Evolutionary conservation across 805 yeast species (phyloP).

Genomic region (Millerago galiae): DNA sequence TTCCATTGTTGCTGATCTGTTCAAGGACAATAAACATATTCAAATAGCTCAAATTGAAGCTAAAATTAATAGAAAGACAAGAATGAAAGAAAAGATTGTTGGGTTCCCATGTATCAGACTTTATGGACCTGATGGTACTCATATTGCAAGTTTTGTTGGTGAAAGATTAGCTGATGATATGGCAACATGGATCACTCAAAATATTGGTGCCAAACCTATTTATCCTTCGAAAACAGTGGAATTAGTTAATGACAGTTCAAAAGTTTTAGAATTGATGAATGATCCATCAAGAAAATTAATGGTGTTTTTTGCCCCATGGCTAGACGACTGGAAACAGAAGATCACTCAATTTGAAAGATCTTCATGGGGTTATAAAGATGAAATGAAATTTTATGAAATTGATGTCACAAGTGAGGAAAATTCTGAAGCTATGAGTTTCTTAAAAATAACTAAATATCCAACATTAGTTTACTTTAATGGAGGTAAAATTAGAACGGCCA

Average conservation of each 20-base stretch:
- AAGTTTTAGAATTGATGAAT: slow-evolving; percentile 5
- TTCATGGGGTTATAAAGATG: slow-evolving; percentile 18
- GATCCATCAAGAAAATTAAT: slow-evolving; percentile 12
- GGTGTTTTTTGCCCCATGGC: slow-evolving; percentile 33
- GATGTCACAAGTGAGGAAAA: slow-evolving; percentile 27
- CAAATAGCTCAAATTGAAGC: slow-evolving; percentile 33
- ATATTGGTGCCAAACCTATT: slow-evolving; percentile 29
- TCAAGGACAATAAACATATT: slow-evolving; percentile 28
- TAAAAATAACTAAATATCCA: slow-evolving; percentile 26
- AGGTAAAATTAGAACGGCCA: slow-evolving; percentile 8
- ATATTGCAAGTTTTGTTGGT: slow-evolving; percentile 32
- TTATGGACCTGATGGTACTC: slow-evolving; percentile 35
- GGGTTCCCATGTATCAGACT: slow-evolving; percentile 46
- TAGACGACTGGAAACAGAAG: slow-evolving; percentile 27
- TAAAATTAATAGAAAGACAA: slow-evolving; percentile 27
- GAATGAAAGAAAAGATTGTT: slow-evolving; percentile 32
- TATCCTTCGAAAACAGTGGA: slow-evolving; percentile 24
- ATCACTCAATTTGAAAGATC: slow-evolving; percentile 28
- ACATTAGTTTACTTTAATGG: slow-evolving; percentile 21
- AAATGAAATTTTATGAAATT: slow-evolving; percentile 24
- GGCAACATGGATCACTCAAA: slow-evolving; percentile 25
- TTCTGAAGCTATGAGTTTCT: slow-evolving; percentile 23
- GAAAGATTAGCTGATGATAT: slow-evolving; percentile 28
- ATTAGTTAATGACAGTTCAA: slow-evolving; percentile 10
- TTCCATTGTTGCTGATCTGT: slow-evolving; percentile 38